Conservation (phyloP, 805 yeast genomes). For the Hermanozyma aechmeae region DNA sequence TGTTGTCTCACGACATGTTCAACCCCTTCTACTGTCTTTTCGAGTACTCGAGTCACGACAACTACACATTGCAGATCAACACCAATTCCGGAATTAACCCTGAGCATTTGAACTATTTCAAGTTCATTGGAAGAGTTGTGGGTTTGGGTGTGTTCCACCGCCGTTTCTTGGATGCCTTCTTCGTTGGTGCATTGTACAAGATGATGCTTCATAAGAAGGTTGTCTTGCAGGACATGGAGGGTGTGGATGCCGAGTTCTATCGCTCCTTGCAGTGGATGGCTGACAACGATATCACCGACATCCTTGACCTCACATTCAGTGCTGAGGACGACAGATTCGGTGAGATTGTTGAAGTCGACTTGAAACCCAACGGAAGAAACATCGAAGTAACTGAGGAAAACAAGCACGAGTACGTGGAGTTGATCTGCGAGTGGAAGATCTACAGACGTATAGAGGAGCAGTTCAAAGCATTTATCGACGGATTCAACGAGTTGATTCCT, state of each 20-base stretch:
- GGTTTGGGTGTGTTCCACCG: conserved; percentile 98
- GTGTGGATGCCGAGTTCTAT: conserved; percentile 96
- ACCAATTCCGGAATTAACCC: conserved; percentile 96
- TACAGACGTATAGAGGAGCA: conserved; percentile 90
- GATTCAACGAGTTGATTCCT: conserved; percentile 95
- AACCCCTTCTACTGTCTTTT: conserved; percentile 96
- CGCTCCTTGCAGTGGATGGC: conserved; percentile 92
- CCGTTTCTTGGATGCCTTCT: conserved; percentile 94
- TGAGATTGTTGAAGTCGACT: conserved; percentile 77
- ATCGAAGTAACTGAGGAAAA: conserved; percentile 84
- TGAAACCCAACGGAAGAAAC: conserved; percentile 81
- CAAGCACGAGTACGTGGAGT: conserved; percentile 89
- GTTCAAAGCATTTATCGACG: conserved; percentile 92
- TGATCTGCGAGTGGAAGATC: conserved; percentile 93
- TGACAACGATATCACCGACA: conserved; percentile 80
- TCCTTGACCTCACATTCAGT: conserved; percentile 82
- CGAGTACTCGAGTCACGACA: conserved; percentile 96
- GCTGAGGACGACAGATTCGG: conserved; percentile 93
- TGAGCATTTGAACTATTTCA: conserved; percentile 95
- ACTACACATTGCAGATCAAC: conserved; percentile 94
- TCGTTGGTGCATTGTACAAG: conserved; percentile 95
- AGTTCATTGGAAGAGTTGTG: conserved; percentile 95
- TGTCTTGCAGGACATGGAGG: conserved; percentile 94
- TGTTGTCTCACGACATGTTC: conserved; percentile 96
- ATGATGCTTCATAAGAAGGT: conserved; percentile 96